Conservation (phyloP, 352 stramenopile species). For the Elongisporangium undulatum region DNA sequence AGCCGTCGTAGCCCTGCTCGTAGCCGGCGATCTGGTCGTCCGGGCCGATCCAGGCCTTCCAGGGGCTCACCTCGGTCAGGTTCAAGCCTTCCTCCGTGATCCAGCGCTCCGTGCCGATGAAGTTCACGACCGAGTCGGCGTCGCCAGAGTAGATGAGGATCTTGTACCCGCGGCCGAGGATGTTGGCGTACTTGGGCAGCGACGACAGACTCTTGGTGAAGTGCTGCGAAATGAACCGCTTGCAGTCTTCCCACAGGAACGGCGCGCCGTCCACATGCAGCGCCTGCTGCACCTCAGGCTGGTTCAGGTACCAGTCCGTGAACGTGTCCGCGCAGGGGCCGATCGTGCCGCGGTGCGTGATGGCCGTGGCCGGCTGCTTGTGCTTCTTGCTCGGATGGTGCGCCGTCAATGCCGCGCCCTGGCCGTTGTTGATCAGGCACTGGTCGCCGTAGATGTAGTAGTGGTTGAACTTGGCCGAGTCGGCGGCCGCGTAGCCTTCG, state of each 20-base stretch:
- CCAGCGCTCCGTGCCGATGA: slow-evolving; percentile 83
- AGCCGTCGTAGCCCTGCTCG: slow-evolving; percentile 69
- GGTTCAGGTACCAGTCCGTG: slow-evolving; percentile 46
- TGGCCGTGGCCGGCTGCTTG: slow-evolving; percentile 18
- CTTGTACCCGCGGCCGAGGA: slow-evolving; percentile 39
- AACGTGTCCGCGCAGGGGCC: slow-evolving; percentile 54
- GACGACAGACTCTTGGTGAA: slow-evolving; percentile 44
- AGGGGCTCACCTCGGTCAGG: slow-evolving; percentile 29
- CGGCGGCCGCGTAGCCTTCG: slow-evolving; percentile 30
- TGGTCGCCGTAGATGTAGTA: slow-evolving; percentile 76
- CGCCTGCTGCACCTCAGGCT: slow-evolving; percentile 40
- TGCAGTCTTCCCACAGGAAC: slow-evolving; percentile 56
- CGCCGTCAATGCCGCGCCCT: slow-evolving; percentile 23
- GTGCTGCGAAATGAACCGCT: slow-evolving; percentile 35
- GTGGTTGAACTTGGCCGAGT: slow-evolving; percentile 44
- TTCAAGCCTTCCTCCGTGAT: slow-evolving; percentile 50
- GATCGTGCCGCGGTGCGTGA: slow-evolving; percentile 41
- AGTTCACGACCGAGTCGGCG: slow-evolving; percentile 69
- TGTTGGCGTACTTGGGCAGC: slow-evolving; percentile 56
- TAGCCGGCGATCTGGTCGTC: slow-evolving; percentile 82
- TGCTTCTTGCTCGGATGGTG: slow-evolving; percentile 20
- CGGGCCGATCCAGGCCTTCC: slow-evolving; percentile 49
- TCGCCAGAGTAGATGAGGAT: slow-evolving; percentile 68
- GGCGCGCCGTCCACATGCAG: slow-evolving; percentile 45
- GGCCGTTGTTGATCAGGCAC: slow-evolving; percentile 49